Conservation (phyloP, 495 filamentous ascomycete species). For the Durotheca rogersii region DNA sequence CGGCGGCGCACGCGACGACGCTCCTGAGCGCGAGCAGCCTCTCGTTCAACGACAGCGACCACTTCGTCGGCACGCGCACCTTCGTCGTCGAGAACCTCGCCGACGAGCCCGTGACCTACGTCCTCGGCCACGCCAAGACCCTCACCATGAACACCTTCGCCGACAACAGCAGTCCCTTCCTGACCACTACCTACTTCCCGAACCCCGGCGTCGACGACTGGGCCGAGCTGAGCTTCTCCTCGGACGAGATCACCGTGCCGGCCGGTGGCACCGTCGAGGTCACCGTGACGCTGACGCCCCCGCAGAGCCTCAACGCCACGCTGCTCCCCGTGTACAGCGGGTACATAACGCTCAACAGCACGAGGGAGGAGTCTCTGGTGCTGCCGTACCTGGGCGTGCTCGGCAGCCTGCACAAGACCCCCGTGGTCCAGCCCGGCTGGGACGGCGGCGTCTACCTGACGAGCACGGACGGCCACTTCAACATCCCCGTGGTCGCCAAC, state of each 20-base stretch:
- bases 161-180: not conserved
- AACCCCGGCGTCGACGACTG: slow-evolving; percentile 4
- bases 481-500: not conserved
- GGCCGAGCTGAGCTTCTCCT: slow-evolving; percentile 1
- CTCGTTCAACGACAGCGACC: slow-evolving; percentile 46
- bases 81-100: slow-evolving; percentile 47
- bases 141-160: slow-evolving; percentile 11
- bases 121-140: slow-evolving; percentile 15
- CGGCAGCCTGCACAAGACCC: slow-evolving; percentile 17
- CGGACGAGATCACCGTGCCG: slow-evolving; percentile 3
- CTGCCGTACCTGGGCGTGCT: slow-evolving; percentile 33
- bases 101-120: slow-evolving; percentile 33
- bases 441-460: slow-evolving; percentile 21
- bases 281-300: slow-evolving; percentile 8
- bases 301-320: slow-evolving; percentile 9
- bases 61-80: slow-evolving; percentile 32
- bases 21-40: slow-evolving; percentile 39
- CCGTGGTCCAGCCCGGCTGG: slow-evolving; percentile 5
- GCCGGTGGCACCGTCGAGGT: not conserved
- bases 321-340: slow-evolving; percentile 37
- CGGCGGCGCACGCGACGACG: slow-evolving; percentile 37
- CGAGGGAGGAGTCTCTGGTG: slow-evolving; percentile 30
- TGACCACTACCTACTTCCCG: not conserved
- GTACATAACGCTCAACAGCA: slow-evolving; percentile 32
- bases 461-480: not conserved